phyloP scores from a whole-genome alignment of 148 eudicot genomes.

The Arbutus unedo region DNA sequence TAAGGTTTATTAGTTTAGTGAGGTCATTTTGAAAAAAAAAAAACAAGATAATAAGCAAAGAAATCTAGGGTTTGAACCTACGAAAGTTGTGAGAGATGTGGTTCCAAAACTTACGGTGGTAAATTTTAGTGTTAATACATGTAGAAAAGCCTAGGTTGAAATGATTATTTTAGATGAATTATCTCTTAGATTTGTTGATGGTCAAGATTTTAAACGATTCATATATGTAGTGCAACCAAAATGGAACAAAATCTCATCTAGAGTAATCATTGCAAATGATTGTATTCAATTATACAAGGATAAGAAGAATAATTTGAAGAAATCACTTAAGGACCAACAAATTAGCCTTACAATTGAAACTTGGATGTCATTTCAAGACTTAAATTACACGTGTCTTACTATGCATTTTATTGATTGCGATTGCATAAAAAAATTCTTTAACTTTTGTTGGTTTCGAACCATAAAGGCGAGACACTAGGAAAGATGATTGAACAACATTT shows the following conservation, averaged over 20 bases:
- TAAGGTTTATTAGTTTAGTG: no score
- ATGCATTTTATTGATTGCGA: background rate
- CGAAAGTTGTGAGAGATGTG: no score
- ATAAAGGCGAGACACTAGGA: background rate
- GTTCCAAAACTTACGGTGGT: no score
- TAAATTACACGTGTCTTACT: background rate
- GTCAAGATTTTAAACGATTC: background rate
- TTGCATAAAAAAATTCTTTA: conserved; percentile 18
- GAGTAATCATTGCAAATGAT: background rate
- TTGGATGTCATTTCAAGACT: conserved; percentile 16
- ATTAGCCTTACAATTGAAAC: conserved; percentile 7
- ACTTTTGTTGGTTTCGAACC: conserved; percentile 10
- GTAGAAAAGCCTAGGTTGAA: no score
- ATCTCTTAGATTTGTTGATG: background rate
- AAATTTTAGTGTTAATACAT: background rate
- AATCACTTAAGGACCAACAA: background rate
- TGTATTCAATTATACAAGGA: background rate
- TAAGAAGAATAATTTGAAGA: background rate
- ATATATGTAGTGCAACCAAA: background rate
- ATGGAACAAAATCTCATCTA: background rate
- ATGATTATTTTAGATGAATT: background rate
- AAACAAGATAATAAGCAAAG: no score
- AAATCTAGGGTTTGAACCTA: no score
- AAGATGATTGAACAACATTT: background rate
- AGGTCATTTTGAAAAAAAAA: no score